Evolutionary conservation across 2,329 filamentous ascomycete genomes (phyloP).

Genomic region (Fusarium abutilonis): DNA sequence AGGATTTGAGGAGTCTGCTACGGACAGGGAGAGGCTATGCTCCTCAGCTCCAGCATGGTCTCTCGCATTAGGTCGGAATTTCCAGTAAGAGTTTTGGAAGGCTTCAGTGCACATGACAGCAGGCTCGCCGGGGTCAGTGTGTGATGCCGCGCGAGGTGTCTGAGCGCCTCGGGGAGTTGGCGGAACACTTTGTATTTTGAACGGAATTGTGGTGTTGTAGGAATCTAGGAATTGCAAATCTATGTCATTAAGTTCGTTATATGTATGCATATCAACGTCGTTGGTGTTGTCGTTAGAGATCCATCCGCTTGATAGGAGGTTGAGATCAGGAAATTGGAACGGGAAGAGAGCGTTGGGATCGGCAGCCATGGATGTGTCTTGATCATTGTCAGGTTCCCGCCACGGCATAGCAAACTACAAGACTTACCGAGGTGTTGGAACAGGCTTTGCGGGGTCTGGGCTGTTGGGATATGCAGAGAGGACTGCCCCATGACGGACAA

Average conservation of each 20-base stretch:
- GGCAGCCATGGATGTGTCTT: constrained; percentile 17
- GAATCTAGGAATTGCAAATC: constrained; percentile 48
- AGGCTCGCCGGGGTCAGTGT: constrained; percentile 23
- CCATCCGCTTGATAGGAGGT: constrained; percentile 36
- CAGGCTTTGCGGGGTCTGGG: no score
- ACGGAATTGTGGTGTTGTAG: constrained; percentile 47
- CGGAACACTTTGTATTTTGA: constrained; percentile 38
- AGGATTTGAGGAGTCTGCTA: constrained; percentile 27
- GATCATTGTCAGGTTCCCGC: neutral
- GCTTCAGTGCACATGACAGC: constrained; percentile 40
- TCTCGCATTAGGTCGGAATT: constrained; percentile 46
- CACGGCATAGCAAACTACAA: no score
- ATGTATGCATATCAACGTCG: constrained; percentile 15
- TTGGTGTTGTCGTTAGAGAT: neutral
- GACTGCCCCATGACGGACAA: no score
- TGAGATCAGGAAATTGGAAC: constrained; percentile 35
- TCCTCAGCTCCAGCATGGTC: constrained; percentile 48
- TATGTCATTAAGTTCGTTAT: constrained; percentile 46
- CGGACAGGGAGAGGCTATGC: constrained; percentile 47
- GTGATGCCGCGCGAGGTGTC: constrained; percentile 10
- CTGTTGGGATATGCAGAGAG: no score
- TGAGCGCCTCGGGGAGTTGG: constrained; percentile 20
- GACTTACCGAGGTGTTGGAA: no score
- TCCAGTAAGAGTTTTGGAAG: constrained; percentile 45
- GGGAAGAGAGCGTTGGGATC: constrained; percentile 14